Evolutionary conservation across 2,329 filamentous ascomycete genomes (phyloP).

Genomic region (Scedosporium dehoogii): DNA sequence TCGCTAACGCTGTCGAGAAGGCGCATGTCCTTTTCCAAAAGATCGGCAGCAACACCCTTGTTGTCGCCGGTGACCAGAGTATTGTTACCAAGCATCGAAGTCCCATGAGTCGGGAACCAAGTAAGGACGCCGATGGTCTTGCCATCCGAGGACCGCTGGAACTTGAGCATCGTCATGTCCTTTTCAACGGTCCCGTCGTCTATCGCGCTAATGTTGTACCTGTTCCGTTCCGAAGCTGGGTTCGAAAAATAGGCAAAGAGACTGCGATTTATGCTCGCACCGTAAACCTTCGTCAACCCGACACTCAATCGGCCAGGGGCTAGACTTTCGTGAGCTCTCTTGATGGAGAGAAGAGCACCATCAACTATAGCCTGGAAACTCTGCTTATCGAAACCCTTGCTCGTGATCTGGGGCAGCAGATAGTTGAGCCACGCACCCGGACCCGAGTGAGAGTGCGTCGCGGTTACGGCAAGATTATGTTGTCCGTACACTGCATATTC

Average conservation of each 20-base stretch:
- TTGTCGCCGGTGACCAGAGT: constrained; percentile 84
- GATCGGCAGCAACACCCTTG: constrained; percentile 77
- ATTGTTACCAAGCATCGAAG: constrained; percentile 83
- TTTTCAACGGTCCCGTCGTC: constrained; percentile 52
- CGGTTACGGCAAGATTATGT: constrained; percentile 79
- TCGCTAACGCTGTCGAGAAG: constrained; percentile 45
- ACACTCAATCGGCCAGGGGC: constrained; percentile 55
- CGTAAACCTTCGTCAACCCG: constrained; percentile 48
- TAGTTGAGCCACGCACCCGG: constrained; percentile 94
- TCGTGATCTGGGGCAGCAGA: constrained; percentile 82
- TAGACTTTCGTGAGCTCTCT: constrained; percentile 55
- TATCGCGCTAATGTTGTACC: constrained; percentile 39
- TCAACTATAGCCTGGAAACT: constrained; percentile 85
- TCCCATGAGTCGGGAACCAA: constrained; percentile 88
- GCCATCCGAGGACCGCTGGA: constrained; percentile 59
- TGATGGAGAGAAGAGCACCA: constrained; percentile 72
- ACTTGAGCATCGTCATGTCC: constrained; percentile 66
- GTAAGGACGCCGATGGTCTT: constrained; percentile 73
- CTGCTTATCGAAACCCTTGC: constrained; percentile 73
- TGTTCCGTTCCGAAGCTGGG: constrained; percentile 58
- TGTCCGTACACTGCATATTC: constrained; percentile 68
- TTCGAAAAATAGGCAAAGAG: constrained; percentile 79
- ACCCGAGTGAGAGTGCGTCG: constrained; percentile 87
- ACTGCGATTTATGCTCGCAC: constrained; percentile 77
- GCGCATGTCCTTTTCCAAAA: constrained; percentile 64